These are phyloP conservation scores for Mytilinidion resinicola DNA, from an alignment of 495 filamentous ascomycete species.

Conservation along the genomic window DNA sequence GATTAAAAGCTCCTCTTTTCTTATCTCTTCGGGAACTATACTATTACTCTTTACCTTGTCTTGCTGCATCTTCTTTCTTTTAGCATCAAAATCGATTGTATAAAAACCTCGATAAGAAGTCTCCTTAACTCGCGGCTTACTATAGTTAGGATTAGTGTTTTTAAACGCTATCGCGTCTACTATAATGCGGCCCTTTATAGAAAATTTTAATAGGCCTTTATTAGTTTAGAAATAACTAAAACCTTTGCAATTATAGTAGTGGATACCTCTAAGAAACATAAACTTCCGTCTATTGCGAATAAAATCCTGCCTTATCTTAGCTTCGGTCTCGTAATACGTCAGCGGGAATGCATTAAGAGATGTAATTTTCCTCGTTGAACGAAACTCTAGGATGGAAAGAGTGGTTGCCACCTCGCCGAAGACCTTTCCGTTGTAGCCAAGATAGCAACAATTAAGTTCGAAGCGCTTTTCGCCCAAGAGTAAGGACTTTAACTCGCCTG, in stretches of 20 bases:
- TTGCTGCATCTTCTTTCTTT: not conserved
- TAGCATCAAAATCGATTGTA: not conserved
- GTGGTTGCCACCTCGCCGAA: slow-evolving; percentile 44
- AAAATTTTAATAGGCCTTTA: not conserved
- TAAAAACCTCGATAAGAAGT: not conserved
- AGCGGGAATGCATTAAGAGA: slow-evolving; percentile 51
- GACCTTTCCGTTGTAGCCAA: slow-evolving; percentile 52
- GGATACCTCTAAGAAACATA: not conserved
- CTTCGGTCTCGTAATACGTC: slow-evolving; percentile 44
- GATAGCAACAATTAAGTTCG: slow-evolving; percentile 29
- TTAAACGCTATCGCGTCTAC: slow-evolving; percentile 3
- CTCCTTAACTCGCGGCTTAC: not conserved
- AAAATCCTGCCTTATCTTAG: slow-evolving; percentile 31
- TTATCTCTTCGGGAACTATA: slow-evolving; percentile 16
- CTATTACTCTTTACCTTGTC: not conserved
- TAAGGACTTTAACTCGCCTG: not conserved
- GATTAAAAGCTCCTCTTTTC: slow-evolving; percentile 27
- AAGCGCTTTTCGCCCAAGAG: slow-evolving; percentile 1
- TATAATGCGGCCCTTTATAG: not conserved
- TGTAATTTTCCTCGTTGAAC: slow-evolving; percentile 50
- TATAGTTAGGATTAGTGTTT: not conserved
- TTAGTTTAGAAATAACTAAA: not conserved
- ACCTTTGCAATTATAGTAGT: not conserved
- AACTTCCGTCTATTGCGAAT: slow-evolving; percentile 6
- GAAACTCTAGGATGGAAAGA: slow-evolving; percentile 44